Conservation (phyloP, 2,329 filamentous ascomycete species). For the Epicoccum sorghinum region DNA sequence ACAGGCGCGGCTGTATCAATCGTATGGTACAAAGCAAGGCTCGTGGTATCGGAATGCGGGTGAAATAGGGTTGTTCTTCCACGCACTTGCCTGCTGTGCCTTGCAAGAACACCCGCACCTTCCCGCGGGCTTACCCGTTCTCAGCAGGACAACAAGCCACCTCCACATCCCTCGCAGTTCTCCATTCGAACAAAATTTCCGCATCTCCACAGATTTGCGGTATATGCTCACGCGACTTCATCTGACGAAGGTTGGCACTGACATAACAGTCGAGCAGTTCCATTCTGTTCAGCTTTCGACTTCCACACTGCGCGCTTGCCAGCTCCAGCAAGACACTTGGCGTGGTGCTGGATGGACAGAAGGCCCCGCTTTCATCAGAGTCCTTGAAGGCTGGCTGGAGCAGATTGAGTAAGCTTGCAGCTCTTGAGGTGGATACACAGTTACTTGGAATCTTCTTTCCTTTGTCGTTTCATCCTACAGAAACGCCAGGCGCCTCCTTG, state of each 20-base stretch:
- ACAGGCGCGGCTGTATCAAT: conserved; percentile 2
- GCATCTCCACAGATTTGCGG: not conserved
- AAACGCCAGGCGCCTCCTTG: too few relatives aligned
- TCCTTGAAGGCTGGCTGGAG: too few relatives aligned
- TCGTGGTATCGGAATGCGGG: conserved; percentile 7
- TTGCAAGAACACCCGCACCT: not conserved
- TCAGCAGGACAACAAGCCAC: not conserved
- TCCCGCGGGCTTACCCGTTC: conserved; percentile 10
- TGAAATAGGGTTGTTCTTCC: conserved; percentile 12
- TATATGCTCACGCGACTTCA: not conserved
- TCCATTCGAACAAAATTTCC: not conserved
- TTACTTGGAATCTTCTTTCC: too few relatives aligned
- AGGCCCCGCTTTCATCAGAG: too few relatives aligned
- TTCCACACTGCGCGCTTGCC: too few relatives aligned
- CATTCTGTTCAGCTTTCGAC: too few relatives aligned
- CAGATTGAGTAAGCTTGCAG: too few relatives aligned
- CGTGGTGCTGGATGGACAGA: too few relatives aligned
- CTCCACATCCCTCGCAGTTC: not conserved
- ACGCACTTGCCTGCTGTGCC: not conserved
- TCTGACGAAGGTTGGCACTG: not conserved
- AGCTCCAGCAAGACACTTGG: too few relatives aligned
- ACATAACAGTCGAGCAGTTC: too few relatives aligned
- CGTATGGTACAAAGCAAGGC: conserved; percentile 2
- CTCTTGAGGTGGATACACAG: too few relatives aligned
- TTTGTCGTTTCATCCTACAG: too few relatives aligned